Conservation (phyloP, 1,284 basidiomycete genomes). For the Mycena citricolor region DNA sequence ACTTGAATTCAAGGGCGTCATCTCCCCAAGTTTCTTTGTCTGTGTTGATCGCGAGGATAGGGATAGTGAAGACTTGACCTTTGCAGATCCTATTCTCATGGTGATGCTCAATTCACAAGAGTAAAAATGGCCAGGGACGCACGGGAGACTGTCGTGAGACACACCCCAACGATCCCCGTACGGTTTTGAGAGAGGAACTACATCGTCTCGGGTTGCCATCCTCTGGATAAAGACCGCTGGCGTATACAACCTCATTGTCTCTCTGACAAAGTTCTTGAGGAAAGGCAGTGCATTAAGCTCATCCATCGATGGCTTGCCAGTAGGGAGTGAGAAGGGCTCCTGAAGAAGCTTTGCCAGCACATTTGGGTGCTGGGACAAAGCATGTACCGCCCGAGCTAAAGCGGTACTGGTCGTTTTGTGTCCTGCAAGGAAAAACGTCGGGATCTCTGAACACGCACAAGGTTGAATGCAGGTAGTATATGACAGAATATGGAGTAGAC, state of each 20-base stretch:
- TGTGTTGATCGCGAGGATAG: background rate
- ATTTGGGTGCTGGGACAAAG: slow-evolving; percentile 52
- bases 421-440: slow-evolving; percentile 65
- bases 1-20: slow-evolving; percentile 1
- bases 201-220: slow-evolving; percentile 4
- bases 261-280: slow-evolving; percentile 63
- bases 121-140: background rate
- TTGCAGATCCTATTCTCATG: slow-evolving; percentile 23
- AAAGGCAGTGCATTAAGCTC: slow-evolving; percentile 58
- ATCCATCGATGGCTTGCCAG: slow-evolving; percentile 60
- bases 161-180: slow-evolving; percentile 1
- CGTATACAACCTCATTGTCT: slow-evolving; percentile 2
- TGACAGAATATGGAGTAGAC: slow-evolving; percentile 29
- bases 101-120: background rate
- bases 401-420: slow-evolving; percentile 59
- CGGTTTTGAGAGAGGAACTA: slow-evolving; percentile 1
- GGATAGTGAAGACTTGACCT: slow-evolving; percentile 1
- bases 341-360: slow-evolving; percentile 68
- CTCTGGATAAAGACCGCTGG: background rate
- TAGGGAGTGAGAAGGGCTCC: slow-evolving; percentile 54
- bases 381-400: slow-evolving; percentile 62
- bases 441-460: slow-evolving; percentile 43
- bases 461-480: background rate
- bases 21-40: slow-evolving; percentile 2
- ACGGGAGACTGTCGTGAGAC: background rate